A percentile compares a stretch with the other conserved stretches of the same genome.
Conservation (phyloP, 1,284 basidiomycete genomes). For the Trichosporon ovoides region DNA sequence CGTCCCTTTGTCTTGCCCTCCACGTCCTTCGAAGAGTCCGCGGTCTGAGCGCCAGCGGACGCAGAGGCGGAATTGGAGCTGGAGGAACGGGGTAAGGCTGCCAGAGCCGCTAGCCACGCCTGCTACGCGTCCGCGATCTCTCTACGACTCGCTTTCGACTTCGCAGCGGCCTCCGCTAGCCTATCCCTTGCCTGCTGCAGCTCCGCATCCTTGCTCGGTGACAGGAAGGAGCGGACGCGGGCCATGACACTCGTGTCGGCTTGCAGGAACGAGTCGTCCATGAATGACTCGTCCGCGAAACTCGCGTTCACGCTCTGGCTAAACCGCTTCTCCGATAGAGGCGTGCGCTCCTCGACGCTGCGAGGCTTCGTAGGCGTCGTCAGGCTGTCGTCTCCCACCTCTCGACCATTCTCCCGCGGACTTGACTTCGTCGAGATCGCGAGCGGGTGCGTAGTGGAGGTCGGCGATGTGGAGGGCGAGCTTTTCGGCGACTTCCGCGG, state of each 20-base stretch:
- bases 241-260: slow-evolving; percentile 1
- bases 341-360: no score
- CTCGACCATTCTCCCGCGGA: no score
- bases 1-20: no score
- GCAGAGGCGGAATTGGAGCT: not conserved
- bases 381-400: not conserved
- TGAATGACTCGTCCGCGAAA: not conserved
- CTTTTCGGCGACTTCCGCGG: not conserved
- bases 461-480: not conserved
- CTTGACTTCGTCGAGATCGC: no score
- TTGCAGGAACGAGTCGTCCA: not conserved
- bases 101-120: slow-evolving; percentile 14
- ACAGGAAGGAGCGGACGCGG: not conserved
- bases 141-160: slow-evolving; percentile 1
- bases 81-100: not conserved
- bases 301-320: not conserved
- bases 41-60: no score
- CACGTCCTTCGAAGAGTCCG: no score
- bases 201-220: not conserved
- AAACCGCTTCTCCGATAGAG: not conserved
- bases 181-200: slow-evolving; percentile 9
- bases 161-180: slow-evolving; percentile 11
- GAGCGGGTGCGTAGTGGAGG: no score
- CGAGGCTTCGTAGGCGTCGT: no score
- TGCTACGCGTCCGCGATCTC: slow-evolving; percentile 10